These are phyloP conservation scores for Fusarium pseudonygamai DNA, from an alignment of 2,329 filamentous ascomycete genomes.

Conservation along the genomic window DNA sequence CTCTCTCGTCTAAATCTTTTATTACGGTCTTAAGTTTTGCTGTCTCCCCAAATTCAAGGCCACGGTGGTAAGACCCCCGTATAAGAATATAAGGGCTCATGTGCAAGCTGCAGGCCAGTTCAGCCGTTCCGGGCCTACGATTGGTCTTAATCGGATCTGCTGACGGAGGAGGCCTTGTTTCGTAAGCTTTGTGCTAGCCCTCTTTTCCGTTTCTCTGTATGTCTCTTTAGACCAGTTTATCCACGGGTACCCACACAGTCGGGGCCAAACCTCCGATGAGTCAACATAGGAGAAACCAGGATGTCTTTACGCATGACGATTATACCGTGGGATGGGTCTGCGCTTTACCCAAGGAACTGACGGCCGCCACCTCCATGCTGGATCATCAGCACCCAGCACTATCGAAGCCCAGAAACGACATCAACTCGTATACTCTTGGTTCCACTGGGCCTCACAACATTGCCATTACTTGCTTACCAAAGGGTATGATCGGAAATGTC, in stretches of 20 bases:
- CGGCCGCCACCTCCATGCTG: neutral
- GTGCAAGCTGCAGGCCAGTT: neutral
- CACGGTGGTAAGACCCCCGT: neutral
- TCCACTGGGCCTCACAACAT: neutral
- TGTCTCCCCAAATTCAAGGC: neutral
- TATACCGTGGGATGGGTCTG: neutral
- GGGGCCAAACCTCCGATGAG: neutral
- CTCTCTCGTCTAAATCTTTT: neutral
- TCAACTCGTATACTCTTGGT: neutral
- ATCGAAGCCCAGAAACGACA: neutral
- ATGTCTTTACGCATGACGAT: neutral
- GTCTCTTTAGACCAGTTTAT: rapidly evolving
- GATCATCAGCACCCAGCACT: neutral
- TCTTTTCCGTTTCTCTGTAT: neutral
- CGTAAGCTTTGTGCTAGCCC: neutral
- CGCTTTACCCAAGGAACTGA: neutral
- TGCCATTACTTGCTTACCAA: neutral
- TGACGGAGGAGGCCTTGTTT: neutral
- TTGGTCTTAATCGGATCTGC: neutral
- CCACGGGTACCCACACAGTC: neutral
- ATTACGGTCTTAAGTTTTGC: neutral
- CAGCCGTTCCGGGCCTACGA: neutral
- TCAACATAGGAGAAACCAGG: too few species aligned
- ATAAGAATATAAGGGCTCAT: neutral
- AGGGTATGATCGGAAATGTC: neutral